Evolutionary conservation across 2,329 filamentous ascomycete genomes (phyloP).

Genomic region (Alternaria conjuncta): DNA sequence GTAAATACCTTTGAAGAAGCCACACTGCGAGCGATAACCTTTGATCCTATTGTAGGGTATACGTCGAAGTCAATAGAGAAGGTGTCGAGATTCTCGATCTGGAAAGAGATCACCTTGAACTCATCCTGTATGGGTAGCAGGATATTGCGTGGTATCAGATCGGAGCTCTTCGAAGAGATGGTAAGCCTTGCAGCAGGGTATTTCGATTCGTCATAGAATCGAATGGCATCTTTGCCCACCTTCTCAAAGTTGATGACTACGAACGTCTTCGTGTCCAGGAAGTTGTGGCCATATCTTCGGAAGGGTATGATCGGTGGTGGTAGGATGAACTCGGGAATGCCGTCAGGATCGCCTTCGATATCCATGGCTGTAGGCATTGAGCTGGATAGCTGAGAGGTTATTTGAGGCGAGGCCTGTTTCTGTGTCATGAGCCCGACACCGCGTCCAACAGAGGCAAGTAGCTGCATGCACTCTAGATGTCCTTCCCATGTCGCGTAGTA

Average conservation of each 20-base stretch:
- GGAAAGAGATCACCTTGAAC: slow-evolving; percentile 90
- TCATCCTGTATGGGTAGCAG: slow-evolving; percentile 96
- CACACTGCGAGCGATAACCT: slow-evolving; percentile 95
- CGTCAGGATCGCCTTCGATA: slow-evolving; percentile 79
- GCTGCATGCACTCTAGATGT: slow-evolving; percentile 89
- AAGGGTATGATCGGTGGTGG: slow-evolving; percentile 96
- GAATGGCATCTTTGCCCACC: slow-evolving; percentile 73
- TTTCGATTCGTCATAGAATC: slow-evolving; percentile 97
- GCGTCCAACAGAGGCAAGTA: slow-evolving; percentile 68
- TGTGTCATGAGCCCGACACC: slow-evolving; percentile 42
- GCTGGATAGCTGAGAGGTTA: slow-evolving; percentile 45
- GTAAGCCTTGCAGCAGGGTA: slow-evolving; percentile 94
- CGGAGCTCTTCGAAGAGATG: slow-evolving; percentile 94
- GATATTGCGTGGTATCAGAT: slow-evolving; percentile 95
- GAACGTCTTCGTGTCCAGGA: slow-evolving; percentile 96
- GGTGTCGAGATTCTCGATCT: slow-evolving; percentile 89
- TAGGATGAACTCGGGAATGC: slow-evolving; percentile 88
- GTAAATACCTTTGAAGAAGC: slow-evolving; percentile 88
- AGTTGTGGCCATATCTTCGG: slow-evolving; percentile 95
- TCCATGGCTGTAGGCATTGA: slow-evolving; percentile 51
- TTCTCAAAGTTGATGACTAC: slow-evolving; percentile 90
- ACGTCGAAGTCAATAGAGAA: slow-evolving; percentile 98
- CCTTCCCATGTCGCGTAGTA: slow-evolving; percentile 99
- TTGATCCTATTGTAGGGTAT: slow-evolving; percentile 95
- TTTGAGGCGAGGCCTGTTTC: slow-evolving; percentile 51